Conservation (phyloP, 257 asterid genomes). For the Solanum infundibuliforme region DNA sequence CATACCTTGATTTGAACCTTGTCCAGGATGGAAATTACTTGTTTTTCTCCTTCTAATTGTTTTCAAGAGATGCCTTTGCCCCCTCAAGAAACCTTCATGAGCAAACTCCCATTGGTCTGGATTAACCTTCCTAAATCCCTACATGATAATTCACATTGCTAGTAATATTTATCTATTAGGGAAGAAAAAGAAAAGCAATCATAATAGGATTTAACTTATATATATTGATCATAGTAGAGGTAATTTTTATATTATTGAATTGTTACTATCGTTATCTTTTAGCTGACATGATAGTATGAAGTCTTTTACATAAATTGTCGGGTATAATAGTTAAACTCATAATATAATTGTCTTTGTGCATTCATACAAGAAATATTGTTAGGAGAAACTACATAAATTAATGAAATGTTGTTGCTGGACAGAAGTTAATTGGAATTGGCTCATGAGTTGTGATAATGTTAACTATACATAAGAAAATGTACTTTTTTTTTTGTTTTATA, state of each 20-base stretch:
- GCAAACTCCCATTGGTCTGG: constrained; percentile 51
- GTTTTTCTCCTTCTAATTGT: constrained; percentile 28
- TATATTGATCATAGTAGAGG: neutral
- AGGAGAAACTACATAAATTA: neutral
- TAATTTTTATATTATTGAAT: neutral
- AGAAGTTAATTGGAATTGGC: neutral
- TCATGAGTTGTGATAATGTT: neutral
- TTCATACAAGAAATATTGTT: neutral
- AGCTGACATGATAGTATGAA: neutral
- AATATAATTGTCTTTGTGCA: neutral
- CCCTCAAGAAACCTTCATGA: constrained; percentile 37
- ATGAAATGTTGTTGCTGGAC: neutral
- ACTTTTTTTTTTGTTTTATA: neutral
- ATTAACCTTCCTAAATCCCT: constrained; percentile 45
- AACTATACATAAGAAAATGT: neutral
- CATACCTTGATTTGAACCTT: constrained; percentile 3
- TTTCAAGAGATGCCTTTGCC: constrained; percentile 29
- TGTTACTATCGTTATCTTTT: neutral
- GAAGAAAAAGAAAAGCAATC: neutral
- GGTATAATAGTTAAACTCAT: neutral
- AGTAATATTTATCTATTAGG: neutral
- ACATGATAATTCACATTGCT: constrained; percentile 10
- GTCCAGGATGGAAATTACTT: constrained; percentile 5
- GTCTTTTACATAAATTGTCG: neutral
- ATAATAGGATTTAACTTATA: neutral